A percentile compares a stretch with the other conserved stretches of the same genome.
phyloP scores from a whole-genome alignment of 306 rosid species.

The Trichosanthes cucumerina region DNA sequence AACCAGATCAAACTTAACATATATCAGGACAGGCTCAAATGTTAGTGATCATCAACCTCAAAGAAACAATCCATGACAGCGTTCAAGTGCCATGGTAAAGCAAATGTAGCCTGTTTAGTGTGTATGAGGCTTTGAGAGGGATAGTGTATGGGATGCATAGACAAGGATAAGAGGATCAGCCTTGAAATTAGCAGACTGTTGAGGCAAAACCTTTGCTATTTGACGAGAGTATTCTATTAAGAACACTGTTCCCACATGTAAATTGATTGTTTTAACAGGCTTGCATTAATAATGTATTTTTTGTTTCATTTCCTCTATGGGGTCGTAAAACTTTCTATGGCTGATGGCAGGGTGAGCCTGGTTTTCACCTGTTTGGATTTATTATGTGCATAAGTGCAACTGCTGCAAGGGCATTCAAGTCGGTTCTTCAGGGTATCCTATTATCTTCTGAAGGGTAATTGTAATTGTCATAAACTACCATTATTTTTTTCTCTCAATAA shows the following conservation, averaged over 20 bases:
- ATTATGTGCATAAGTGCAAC: conserved; percentile 93
- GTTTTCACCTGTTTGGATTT: conserved; percentile 87
- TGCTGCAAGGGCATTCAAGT: conserved; percentile 98
- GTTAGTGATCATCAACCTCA: background rate
- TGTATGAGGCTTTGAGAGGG: background rate
- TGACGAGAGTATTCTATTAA: background rate
- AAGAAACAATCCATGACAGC: background rate
- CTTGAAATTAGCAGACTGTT: background rate
- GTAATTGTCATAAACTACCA: background rate
- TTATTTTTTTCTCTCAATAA: background rate
- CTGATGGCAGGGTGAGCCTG: conserved; percentile 87
- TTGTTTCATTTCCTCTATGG: conserved; percentile 11
- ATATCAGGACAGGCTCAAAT: background rate
- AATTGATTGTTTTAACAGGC: background rate
- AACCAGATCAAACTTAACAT: background rate
- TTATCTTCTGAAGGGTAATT: conserved; percentile 92
- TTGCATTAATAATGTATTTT: background rate
- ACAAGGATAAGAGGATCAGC: background rate
- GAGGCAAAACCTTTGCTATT: background rate
- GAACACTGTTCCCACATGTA: background rate
- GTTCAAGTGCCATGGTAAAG: background rate
- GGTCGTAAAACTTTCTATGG: conserved; percentile 20
- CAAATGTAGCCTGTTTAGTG: background rate
- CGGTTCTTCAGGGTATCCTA: conserved; percentile 90
- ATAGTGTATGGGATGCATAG: background rate